A percentile compares a stretch with the other conserved stretches of the same genome.
Conservation (phyloP, 768 basidiomycete genomes). For the Flagelloscypha sp. region DNA sequence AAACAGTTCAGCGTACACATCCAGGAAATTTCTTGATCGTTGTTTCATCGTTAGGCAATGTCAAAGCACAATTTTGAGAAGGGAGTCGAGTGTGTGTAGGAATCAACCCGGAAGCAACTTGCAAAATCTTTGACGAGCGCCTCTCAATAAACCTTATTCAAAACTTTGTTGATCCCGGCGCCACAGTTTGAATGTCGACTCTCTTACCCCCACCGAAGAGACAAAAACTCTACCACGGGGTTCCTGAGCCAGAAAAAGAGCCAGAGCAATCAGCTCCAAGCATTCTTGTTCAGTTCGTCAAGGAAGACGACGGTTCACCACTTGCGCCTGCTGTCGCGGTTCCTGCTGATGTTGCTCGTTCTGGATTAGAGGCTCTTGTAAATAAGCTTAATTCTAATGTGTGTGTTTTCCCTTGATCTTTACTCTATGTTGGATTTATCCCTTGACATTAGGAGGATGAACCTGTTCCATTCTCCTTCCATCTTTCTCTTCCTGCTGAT, state of each 20-base stretch:
- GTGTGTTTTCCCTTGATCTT: constrained; percentile 15
- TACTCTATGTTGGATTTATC: constrained; percentile 8
- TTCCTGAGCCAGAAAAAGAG: constrained; percentile 55
- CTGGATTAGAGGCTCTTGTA: constrained; percentile 79
- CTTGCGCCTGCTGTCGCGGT: constrained; percentile 86
- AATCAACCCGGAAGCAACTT: no score
- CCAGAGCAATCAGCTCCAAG: constrained; percentile 47
- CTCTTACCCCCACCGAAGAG: constrained; percentile 85
- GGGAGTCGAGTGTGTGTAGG: no score
- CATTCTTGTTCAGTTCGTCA: constrained; percentile 87
- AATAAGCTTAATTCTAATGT: constrained; percentile 81
- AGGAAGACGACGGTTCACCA: constrained; percentile 72
- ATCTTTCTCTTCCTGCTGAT: constrained; percentile 64
- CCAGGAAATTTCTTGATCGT: no score
- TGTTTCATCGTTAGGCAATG: no score
- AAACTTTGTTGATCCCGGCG: no score
- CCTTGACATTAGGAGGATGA: constrained; percentile 58
- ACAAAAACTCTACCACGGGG: constrained; percentile 71
- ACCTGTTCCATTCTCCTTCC: constrained; percentile 87
- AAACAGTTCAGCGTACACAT: no score
- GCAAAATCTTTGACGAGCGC: no score
- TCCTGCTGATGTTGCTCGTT: constrained; percentile 78
- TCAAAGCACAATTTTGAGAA: no score
- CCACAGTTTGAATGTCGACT: constrained; percentile 75
- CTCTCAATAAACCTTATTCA: no score